Evolutionary conservation across 148 eudicot species (phyloP), one percentile per base, ranked within the genome.

Genomic region (Fallopia convolvulus): DNA sequence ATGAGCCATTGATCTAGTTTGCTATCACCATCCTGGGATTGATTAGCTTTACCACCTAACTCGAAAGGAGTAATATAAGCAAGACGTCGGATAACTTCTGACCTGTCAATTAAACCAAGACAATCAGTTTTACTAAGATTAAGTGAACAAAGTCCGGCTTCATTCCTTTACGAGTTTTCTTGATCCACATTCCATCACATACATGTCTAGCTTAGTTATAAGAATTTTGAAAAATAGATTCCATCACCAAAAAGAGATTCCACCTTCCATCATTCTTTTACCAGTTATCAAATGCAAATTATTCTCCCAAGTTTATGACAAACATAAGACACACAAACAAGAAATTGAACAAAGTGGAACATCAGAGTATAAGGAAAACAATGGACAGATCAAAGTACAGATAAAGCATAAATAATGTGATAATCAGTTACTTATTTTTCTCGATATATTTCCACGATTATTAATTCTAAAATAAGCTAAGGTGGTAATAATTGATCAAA

Each of bases 1-100:
- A 95, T 93, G 79, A 93, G 93, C 99, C 99, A 95, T 77, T 92
- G 99, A 81, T 95, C 99, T 85, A 93, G 87, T 84, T 93, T 95
- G 83, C 80, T 93, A 79, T 95, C 99, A 21, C 89, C 81, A 78
- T 95, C 99, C 81, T 91, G 97, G 61, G 97, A 83, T 80, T 87
- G 99, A 80, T 86, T 82, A 83, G 94, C 94, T 84, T 91, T 95
- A 74, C 98, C 99, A 36, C 99, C 99, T 82, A 95, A 88, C 83
- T 95, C 99, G 52, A 82, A 50, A 76, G 99, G 97, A 44, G 99
- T 95, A 74, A 95, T 89, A 82, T 88, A 92, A 83, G 87, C 88
- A 87, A 95, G 97, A 60, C 99, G 97, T 20, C 93, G 97, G 79
- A 90, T 90, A 72, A 93, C 93, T 85, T 95, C 94, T 77, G 87